Base-by-base conservation (phyloP, 768 basidiomycete species). In the Lactifluus subvellereus region DNA sequence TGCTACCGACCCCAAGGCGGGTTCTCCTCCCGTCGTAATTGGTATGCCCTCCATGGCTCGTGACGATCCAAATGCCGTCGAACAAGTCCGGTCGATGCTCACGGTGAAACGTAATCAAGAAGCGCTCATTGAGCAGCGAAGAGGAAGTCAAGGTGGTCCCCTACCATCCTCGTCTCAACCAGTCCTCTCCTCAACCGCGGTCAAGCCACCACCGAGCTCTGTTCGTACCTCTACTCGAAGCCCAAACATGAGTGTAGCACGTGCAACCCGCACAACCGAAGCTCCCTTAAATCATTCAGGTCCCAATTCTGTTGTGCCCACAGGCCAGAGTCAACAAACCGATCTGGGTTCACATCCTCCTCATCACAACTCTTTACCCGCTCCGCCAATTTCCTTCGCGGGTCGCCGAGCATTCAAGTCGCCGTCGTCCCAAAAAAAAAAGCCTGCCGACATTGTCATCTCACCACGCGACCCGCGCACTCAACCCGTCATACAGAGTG, bases 391-490 rank as follows among this genome's bases (percentile, higher is more conserved):
- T 71, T 88, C 86, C 73, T 90, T 91, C 72, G 86, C 88, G 14
- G 81, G 83, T 42, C 88, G 89, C 58, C 83, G 88, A 51, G 85
- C 88, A 10, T 82, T 81, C 32, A 84, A 84, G 61, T 66, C 85
- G 13, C 84, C 85, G n/a, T 74, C 71, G 4, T 63, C 62, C 0
- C 79, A 77, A 51, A 84, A 81, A 71, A 71, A 79, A 74, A 91
- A 89, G 72, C 89, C 89, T 0, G 88, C 89, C 2, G 89, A 91
- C 69, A 87, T 90, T 64, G 69, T 89, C 64, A 89, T 91, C 77
- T 87, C 83, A 66, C 87, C 88, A 10, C 78, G 86, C 57, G 86
- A 85, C 64, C 71, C 77, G 5, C 76, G 77, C 14, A 72, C 75
- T 30, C 84, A 85, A 62, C 82, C 88, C 27, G 79, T 80, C 53